phyloP scores from a whole-genome alignment of 2,329 filamentous ascomycete species.

The Immersiporthe knoxdaviesiana region DNA sequence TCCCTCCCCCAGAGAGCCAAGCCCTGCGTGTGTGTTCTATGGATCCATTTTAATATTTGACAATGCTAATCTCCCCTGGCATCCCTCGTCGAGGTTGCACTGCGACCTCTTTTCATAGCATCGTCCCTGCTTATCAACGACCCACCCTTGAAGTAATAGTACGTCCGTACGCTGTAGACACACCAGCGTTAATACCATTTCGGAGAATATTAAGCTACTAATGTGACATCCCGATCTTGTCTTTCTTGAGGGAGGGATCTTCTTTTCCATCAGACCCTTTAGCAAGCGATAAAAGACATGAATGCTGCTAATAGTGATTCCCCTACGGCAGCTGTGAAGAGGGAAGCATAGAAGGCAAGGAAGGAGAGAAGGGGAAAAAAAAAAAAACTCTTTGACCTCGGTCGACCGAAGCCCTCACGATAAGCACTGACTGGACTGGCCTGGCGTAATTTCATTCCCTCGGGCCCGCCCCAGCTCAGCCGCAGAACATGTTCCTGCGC shows the following conservation, averaged over 20 bases:
- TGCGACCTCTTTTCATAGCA: not conserved
- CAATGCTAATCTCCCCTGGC: not conserved
- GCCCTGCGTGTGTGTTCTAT: not conserved
- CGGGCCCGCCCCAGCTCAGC: not conserved
- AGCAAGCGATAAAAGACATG: not conserved
- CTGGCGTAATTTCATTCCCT: not conserved
- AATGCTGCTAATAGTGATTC: not conserved
- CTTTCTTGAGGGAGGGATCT: not conserved
- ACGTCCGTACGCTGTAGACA: too few species aligned
- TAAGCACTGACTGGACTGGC: not conserved
- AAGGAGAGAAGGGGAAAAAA: not conserved
- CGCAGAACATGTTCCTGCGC: not conserved
- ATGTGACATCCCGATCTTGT: not conserved
- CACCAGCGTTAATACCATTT: not conserved
- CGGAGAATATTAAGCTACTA: not conserved
- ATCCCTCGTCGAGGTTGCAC: constrained; percentile 5
- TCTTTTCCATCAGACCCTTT: not conserved
- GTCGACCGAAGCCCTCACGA: not conserved
- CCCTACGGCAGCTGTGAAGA: not conserved
- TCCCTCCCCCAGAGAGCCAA: not conserved
- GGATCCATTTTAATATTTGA: constrained; percentile 6
- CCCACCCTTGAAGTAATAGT: too few species aligned
- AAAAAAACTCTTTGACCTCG: not conserved
- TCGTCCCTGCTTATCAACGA: not conserved
- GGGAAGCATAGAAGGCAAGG: not conserved